phyloP scores from a whole-genome alignment of 2,329 filamentous ascomycete species.

The Nemania sp. region DNA sequence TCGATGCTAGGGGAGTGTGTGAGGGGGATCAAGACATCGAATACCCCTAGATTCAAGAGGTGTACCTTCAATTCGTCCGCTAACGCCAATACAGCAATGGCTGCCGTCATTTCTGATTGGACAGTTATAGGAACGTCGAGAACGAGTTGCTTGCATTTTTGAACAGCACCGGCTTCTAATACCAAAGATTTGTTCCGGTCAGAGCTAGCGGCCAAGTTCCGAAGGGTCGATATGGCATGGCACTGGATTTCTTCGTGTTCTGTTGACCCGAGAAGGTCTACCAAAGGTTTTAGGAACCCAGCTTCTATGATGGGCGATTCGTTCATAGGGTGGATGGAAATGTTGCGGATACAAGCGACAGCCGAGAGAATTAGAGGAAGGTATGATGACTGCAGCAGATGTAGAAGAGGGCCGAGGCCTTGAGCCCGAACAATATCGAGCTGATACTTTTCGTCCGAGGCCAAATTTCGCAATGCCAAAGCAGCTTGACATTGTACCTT shows the following conservation, averaged over 20 bases:
- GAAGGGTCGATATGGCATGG: slow-evolving; percentile 93
- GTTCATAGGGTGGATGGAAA: slow-evolving; percentile 96
- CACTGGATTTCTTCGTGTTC: slow-evolving; percentile 99
- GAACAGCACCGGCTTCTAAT: slow-evolving; percentile 90
- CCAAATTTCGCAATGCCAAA: slow-evolving; percentile 88
- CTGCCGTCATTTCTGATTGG: slow-evolving; percentile 99
- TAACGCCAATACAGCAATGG: slow-evolving; percentile 91
- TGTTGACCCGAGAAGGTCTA: slow-evolving; percentile 90
- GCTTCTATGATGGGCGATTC: slow-evolving; percentile 98
- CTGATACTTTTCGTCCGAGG: slow-evolving; percentile 98
- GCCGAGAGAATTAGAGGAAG: slow-evolving; percentile 94
- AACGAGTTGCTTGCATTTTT: slow-evolving; percentile 97
- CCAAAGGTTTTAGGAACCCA: slow-evolving; percentile 89
- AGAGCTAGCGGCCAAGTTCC: slow-evolving; percentile 94
- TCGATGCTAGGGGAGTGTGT: slow-evolving; percentile 96
- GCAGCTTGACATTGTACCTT: slow-evolving; percentile 99
- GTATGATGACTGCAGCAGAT: slow-evolving; percentile 91
- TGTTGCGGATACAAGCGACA: slow-evolving; percentile 97
- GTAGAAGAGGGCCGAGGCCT: slow-evolving; percentile 81
- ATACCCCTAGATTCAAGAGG: slow-evolving; percentile 87
- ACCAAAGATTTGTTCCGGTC: slow-evolving; percentile 99
- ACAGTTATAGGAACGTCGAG: slow-evolving; percentile 91
- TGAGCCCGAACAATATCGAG: slow-evolving; percentile 92
- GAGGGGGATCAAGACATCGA: slow-evolving; percentile 92
- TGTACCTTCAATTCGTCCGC: slow-evolving; percentile 95